These are phyloP conservation scores for Backusella tuberculispora DNA, from an alignment of 192 early-diverging fungal genomes.

Conservation along the genomic window DNA sequence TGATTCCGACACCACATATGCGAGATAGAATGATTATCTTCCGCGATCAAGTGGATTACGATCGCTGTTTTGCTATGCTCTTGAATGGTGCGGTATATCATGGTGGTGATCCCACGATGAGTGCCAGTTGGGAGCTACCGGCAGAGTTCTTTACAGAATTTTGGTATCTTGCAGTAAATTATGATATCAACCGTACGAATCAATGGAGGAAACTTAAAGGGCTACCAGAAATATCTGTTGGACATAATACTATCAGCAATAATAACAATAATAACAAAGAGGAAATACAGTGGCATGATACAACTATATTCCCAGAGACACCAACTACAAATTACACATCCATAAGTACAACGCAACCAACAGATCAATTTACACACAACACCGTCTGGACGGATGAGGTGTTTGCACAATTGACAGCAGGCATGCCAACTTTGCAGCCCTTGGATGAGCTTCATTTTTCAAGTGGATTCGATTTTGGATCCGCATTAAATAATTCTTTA, in stretches of 20 bases:
- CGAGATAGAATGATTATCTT: constrained; percentile 49
- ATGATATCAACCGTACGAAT: constrained; percentile 40
- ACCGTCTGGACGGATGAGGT: constrained; percentile 33
- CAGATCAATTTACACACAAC: not conserved
- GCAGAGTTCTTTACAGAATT: constrained; percentile 38
- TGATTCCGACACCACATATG: constrained; percentile 43
- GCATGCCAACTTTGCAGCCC: constrained; percentile 29
- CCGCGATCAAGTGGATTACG: constrained; percentile 39
- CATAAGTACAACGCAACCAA: not conserved
- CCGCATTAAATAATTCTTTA: not conserved
- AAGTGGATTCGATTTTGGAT: constrained; percentile 21
- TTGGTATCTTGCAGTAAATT: constrained; percentile 36
- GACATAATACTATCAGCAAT: not conserved
- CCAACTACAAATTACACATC: not conserved
- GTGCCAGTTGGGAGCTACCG: constrained; percentile 39
- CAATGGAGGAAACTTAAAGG: constrained; percentile 38
- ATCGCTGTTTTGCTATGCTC: constrained; percentile 39
- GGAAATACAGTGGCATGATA: not conserved
- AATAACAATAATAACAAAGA: not conserved
- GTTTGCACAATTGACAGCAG: constrained; percentile 25
- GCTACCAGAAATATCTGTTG: constrained; percentile 30
- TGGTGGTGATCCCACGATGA: constrained; percentile 45
- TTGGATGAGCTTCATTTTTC: constrained; percentile 14
- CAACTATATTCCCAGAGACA: not conserved
- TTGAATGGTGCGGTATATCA: constrained; percentile 34